Evolutionary conservation across 371 early-diverging fungal species (phyloP), one percentile per base, ranked within the genome.

Genomic region (Mortierella sp.): DNA sequence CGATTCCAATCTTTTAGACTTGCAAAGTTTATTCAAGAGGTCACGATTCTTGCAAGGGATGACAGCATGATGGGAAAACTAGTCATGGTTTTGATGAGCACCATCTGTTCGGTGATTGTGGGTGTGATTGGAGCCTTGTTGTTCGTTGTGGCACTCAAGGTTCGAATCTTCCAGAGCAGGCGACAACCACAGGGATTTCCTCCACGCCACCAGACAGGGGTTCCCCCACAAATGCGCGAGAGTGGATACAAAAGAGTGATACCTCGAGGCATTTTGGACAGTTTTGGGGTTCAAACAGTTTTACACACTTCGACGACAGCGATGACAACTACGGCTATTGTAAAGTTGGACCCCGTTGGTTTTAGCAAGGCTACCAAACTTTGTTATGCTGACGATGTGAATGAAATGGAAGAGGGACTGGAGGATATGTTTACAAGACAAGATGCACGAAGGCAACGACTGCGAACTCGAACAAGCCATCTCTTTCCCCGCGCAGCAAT

Each of bases 391-490:
- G 75, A 75, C 30, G 67, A 75, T 59, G 75, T 75, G 51, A 63
- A 71, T 26, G 81, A 72, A 66, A 80, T 80, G 81, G 81, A 80
- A 54, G 81, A 75, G 20, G 81, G 81, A 1, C 51, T 75, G 3
- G 75, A 80, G 22, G 70, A 69, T 37, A 24, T 40, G 5, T 65
- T 55, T 20, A 75, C 63, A 0, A 47, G 81, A 30, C 62, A 45
- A 12, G 40, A 66, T 43, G 70, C 63, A 2, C 67, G 73, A 5
- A 45, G 66, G 40, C 64, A 72, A 63, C 64, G 70, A 1, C 52
- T 54, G 20, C 16, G 66, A 26, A 68, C 65, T 2, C 59, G 77
- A 26, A 16, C 58, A 16, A 39, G 39, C 32, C 32, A 59, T 37
- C 37, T 39, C n/a, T 37, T 60, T 37, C 2, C 61, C 18, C 49